Conservation (phyloP, 2,329 filamentous ascomycete genomes). For the Stachybotrys echinatus region DNA sequence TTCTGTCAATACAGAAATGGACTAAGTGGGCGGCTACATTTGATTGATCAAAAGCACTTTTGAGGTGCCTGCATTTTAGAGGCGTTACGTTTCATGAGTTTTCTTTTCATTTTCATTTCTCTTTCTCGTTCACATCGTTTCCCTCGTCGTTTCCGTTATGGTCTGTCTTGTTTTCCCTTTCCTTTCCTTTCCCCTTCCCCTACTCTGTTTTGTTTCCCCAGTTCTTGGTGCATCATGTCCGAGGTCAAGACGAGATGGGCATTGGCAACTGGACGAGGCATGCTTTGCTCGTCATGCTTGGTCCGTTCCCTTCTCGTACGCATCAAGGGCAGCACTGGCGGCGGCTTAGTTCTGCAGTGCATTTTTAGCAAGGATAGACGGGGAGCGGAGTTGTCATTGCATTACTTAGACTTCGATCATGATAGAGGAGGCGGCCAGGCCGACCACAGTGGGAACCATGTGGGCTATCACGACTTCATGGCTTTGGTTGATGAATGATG, state of each 20-base stretch:
- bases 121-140: background rate
- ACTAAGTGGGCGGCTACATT: slow-evolving; percentile 22
- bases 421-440: slow-evolving; percentile 28
- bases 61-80: slow-evolving; percentile 28
- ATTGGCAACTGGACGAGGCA: slow-evolving; percentile 2
- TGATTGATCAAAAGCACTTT: slow-evolving; percentile 24
- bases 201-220: background rate
- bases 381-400: slow-evolving; percentile 28
- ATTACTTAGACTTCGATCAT: slow-evolving; percentile 33
- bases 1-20: slow-evolving; percentile 35
- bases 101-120: slow-evolving; percentile 12
- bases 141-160: slow-evolving; percentile 13
- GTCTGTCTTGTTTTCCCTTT: slow-evolving; percentile 9
- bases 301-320: background rate
- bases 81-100: slow-evolving; percentile 32
- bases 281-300: background rate
- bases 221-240: slow-evolving; percentile 6
- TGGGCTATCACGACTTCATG: slow-evolving; percentile 27
- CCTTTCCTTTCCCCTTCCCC: slow-evolving; percentile 11
- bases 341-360: slow-evolving; percentile 24
- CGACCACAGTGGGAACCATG: slow-evolving; percentile 19
- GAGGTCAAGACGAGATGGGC: slow-evolving; percentile 4
- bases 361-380: slow-evolving; percentile 31
- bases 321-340: slow-evolving; percentile 18
- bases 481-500: slow-evolving; percentile 28